Percentiles rank a stretch among this genome's conserved stretches.
phyloP scores from a whole-genome alignment of 116 monocot genomes.

The Iris pallida region DNA sequence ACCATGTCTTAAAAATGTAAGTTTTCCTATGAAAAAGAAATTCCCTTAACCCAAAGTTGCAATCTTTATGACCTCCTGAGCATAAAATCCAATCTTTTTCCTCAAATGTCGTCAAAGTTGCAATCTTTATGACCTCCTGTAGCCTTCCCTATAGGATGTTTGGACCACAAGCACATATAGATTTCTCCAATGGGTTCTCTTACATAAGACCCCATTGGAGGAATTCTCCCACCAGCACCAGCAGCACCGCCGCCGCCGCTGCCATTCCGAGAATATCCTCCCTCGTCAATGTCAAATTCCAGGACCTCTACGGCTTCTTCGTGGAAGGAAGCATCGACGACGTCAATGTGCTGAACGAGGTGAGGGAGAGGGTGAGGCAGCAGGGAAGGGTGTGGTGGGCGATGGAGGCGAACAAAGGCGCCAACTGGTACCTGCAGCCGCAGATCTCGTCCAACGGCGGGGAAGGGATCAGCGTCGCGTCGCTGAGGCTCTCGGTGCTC shows the following conservation, averaged over 20 bases:
- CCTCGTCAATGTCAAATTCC: conserved; percentile 63
- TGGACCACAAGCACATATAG: conserved; percentile 40
- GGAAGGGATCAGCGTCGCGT: conserved; percentile 62
- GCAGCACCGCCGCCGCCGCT: conserved; percentile 10
- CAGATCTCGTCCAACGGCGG: conserved; percentile 51
- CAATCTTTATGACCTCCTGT: too few species aligned
- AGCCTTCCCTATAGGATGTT: conserved; percentile 45
- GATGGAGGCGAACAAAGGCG: conserved; percentile 83
- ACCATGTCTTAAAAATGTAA: too few species aligned
- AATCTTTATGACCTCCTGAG: too few species aligned
- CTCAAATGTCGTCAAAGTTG: too few species aligned
- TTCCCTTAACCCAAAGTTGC: too few species aligned
- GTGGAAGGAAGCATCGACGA: conserved; percentile 92
- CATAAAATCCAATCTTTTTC: too few species aligned
- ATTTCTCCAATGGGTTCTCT: conserved; percentile 30
- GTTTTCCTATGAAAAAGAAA: too few species aligned
- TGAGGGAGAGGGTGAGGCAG: conserved; percentile 80
- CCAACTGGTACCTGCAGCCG: conserved; percentile 90
- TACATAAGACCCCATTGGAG: conserved; percentile 35
- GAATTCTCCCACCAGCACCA: conserved; percentile 14
- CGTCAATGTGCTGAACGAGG: conserved; percentile 96
- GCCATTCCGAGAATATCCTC: conserved; percentile 20
- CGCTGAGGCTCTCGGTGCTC: conserved; percentile 61
- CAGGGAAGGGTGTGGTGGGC: conserved; percentile 89
- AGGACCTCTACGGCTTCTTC: conserved; percentile 84